These are phyloP conservation scores for Thozetella sp. DNA, from an alignment of 495 filamentous ascomycete genomes.

Conservation along the genomic window DNA sequence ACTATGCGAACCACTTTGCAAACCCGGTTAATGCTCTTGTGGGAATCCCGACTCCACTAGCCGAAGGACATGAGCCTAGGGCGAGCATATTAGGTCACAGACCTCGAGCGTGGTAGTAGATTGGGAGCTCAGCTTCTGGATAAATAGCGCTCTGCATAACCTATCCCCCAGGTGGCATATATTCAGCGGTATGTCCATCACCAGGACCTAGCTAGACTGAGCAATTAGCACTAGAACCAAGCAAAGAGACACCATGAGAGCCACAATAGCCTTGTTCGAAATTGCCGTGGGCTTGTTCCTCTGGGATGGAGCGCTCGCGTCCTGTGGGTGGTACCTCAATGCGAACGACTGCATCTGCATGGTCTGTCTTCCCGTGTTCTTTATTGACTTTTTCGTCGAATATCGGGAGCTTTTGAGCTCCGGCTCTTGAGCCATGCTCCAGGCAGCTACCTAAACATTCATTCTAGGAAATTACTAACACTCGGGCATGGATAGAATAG, in stretches of 20 bases:
- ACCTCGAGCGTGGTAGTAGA: no score
- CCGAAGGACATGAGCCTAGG: not conserved
- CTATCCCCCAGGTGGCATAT: not conserved
- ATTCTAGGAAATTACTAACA: no score
- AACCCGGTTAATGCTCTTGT: not conserved
- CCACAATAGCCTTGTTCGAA: not conserved
- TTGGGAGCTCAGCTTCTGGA: not conserved
- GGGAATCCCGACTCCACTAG: not conserved
- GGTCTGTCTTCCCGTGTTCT: no score
- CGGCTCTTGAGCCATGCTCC: no score
- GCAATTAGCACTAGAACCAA: not conserved
- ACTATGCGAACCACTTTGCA: no score
- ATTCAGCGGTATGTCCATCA: no score
- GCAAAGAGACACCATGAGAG: constrained; percentile 14
- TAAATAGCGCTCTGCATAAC: not conserved
- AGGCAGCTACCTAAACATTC: no score
- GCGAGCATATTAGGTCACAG: not conserved
- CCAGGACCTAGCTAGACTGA: no score
- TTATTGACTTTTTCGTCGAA: no score
- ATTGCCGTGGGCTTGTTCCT: constrained; percentile 12
- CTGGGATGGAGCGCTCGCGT: constrained; percentile 12
- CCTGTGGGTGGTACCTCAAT: constrained; percentile 27
- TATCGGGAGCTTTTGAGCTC: no score
- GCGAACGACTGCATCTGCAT: constrained; percentile 36
- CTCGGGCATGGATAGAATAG: no score